Evolutionary conservation across 2,329 filamentous ascomycete genomes (phyloP).

Genomic region (Botryotinia calthae): DNA sequence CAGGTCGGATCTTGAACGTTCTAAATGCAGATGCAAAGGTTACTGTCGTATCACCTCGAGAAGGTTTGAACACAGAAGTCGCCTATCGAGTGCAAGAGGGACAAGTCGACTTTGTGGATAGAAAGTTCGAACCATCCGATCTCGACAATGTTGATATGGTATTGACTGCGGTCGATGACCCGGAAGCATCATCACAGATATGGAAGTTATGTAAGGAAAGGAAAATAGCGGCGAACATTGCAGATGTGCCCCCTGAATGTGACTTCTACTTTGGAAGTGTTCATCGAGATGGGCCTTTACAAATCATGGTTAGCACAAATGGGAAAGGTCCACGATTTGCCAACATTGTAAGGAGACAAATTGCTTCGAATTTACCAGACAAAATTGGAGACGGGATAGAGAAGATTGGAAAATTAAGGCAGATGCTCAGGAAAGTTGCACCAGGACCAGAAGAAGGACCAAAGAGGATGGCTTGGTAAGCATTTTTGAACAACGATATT

Average conservation of each 20-base stretch:
- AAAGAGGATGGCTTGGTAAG: constrained; percentile 86
- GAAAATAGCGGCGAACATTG: constrained; percentile 88
- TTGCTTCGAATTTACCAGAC: constrained; percentile 70
- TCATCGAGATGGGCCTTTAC: constrained; percentile 89
- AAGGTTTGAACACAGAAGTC: constrained; percentile 85
- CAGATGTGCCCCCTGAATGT: constrained; percentile 93
- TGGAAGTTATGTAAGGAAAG: constrained; percentile 90
- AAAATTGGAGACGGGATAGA: constrained; percentile 84
- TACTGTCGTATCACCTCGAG: constrained; percentile 75
- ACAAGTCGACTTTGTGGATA: constrained; percentile 77
- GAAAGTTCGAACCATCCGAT: constrained; percentile 81
- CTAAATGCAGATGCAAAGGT: constrained; percentile 94
- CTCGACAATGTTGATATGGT: constrained; percentile 88
- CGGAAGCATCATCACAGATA: constrained; percentile 81
- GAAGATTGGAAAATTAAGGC: constrained; percentile 76
- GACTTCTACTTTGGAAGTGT: constrained; percentile 99
- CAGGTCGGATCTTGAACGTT: constrained; percentile 87
- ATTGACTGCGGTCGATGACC: constrained; percentile 88
- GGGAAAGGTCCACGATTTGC: constrained; percentile 92
- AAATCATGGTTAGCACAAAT: constrained; percentile 99
- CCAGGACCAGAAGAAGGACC: constrained; percentile 71
- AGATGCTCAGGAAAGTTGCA: constrained; percentile 74
- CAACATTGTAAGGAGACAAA: constrained; percentile 78
- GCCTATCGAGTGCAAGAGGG: constrained; percentile 71
- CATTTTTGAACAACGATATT: constrained; percentile 23